Conservation (phyloP, 2,329 filamentous ascomycete genomes). For the Cordyceps tenuipes region DNA sequence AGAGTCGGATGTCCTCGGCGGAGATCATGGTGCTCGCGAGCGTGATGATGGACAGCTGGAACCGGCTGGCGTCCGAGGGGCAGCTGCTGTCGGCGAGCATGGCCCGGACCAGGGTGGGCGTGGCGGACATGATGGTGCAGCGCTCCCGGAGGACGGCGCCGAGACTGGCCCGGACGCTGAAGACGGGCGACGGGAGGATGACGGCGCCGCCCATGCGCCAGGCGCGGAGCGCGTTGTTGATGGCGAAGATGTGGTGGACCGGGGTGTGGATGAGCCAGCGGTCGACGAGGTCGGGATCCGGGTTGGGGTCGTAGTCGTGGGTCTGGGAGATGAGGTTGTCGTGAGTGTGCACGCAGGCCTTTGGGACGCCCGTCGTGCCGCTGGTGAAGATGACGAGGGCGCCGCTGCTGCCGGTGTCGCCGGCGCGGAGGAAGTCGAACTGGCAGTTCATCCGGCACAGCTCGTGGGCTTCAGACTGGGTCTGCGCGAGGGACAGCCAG, state of each 20-base stretch:
- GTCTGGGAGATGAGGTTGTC: constrained; percentile 31
- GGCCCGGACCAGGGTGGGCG: constrained; percentile 28
- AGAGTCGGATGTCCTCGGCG: constrained; percentile 25
- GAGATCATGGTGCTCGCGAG: constrained; percentile 26
- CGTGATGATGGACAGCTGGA: constrained; percentile 26
- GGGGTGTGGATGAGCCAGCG: constrained; percentile 32
- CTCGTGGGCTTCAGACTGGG: not conserved
- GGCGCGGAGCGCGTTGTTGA: constrained; percentile 30
- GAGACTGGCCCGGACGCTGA: constrained; percentile 26
- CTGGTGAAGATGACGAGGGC: constrained; percentile 40
- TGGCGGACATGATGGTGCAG: constrained; percentile 32
- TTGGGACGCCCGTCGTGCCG: constrained; percentile 40
- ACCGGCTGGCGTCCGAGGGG: constrained; percentile 17
- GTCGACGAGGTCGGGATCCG: constrained; percentile 20
- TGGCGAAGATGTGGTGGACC: constrained; percentile 30
- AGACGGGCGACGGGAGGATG: constrained; percentile 28
- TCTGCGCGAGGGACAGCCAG: not conserved
- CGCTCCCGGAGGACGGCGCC: constrained; percentile 23
- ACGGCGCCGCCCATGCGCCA: constrained; percentile 27
- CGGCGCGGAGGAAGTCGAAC: constrained; percentile 3
- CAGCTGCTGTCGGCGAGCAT: constrained; percentile 24
- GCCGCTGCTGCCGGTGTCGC: constrained; percentile 16
- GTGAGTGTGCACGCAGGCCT: constrained; percentile 35
- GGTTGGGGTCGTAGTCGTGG: constrained; percentile 28
- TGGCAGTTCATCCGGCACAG: not conserved